Conservation (phyloP, 352 stramenopile species). For the Blastocystis sp. region DNA sequence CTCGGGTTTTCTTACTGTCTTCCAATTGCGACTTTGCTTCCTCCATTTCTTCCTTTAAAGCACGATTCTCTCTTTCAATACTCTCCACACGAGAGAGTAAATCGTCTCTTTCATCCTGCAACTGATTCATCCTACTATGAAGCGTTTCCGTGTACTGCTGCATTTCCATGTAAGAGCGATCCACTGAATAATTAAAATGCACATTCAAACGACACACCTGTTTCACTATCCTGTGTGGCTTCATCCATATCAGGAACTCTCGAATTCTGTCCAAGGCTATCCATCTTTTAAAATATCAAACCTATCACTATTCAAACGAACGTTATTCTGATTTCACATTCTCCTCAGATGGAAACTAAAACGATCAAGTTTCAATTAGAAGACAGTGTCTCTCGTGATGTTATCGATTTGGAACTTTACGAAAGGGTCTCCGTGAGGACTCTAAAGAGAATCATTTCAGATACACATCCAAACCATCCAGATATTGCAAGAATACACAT, state of each 20-base stretch:
- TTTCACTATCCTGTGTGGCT: neutral
- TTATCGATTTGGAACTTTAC: neutral
- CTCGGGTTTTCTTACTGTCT: neutral
- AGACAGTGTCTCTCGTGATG: neutral
- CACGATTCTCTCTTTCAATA: neutral
- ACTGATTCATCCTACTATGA: neutral
- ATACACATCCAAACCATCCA: neutral
- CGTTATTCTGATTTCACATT: too few species aligned
- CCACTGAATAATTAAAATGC: neutral
- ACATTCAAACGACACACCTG: neutral
- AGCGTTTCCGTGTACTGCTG: constrained; percentile 7
- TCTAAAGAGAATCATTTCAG: neutral
- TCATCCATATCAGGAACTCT: neutral
- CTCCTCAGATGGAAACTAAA: neutral
- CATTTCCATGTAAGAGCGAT: neutral
- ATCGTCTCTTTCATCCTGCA: neutral
- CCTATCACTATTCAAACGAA: neutral
- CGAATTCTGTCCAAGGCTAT: too few species aligned
- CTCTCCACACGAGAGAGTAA: neutral
- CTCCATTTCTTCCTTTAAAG: neutral
- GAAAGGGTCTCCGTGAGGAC: neutral
- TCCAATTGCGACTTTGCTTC: neutral
- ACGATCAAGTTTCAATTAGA: neutral
- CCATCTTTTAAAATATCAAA: too few species aligned
- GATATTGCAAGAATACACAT: neutral